A percentile compares a stretch with the other conserved stretches of the same genome.
These are phyloP conservation scores for Moesziomyces globuligerus DNA, from an alignment of 1,284 basidiomycete genomes.

Conservation along the genomic window DNA sequence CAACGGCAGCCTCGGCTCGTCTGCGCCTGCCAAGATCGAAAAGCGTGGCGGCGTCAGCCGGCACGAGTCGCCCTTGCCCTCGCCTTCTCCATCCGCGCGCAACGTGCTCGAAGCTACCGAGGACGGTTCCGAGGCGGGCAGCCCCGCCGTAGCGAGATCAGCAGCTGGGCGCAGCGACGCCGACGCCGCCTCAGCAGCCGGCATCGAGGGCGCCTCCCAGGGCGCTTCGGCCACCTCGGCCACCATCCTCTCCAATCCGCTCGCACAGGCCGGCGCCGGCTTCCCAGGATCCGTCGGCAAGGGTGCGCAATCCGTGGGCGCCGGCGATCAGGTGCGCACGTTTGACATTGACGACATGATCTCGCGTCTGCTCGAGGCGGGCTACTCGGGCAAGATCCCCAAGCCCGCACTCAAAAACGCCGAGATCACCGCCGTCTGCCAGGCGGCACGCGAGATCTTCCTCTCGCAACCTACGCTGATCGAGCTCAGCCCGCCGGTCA, in stretches of 20 bases:
- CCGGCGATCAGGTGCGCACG: slow-evolving; percentile 67
- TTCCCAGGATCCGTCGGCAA: slow-evolving; percentile 37
- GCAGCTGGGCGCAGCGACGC: slow-evolving; percentile 15
- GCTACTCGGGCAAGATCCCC: slow-evolving; percentile 96
- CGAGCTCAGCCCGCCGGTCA: slow-evolving; percentile 96
- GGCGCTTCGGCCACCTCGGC: slow-evolving; percentile 32
- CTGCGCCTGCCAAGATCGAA: slow-evolving; percentile 54
- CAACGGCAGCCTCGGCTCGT: slow-evolving; percentile 20
- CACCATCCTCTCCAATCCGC: slow-evolving; percentile 51
- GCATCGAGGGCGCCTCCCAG: slow-evolving; percentile 26
- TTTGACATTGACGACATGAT: slow-evolving; percentile 99
- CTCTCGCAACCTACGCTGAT: slow-evolving; percentile 96
- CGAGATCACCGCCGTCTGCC: slow-evolving; percentile 94
- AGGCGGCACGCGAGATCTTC: slow-evolving; percentile 96
- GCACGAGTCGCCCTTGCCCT: slow-evolving; percentile 60
- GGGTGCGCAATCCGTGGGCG: slow-evolving; percentile 28
- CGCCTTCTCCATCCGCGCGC: slow-evolving; percentile 53
- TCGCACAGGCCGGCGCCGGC: slow-evolving; percentile 29
- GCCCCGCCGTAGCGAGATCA: slow-evolving; percentile 28
- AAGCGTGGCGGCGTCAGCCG: slow-evolving; percentile 59
- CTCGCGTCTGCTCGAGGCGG: slow-evolving; percentile 91
- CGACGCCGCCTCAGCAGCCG: slow-evolving; percentile 16
- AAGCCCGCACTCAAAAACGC: slow-evolving; percentile 96
- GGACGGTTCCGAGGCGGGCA: slow-evolving; percentile 28
- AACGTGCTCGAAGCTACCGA: slow-evolving; percentile 44